A percentile compares a stretch with the other conserved stretches of the same genome.
These are phyloP conservation scores for Diplodia corticola DNA, from an alignment of 2,329 filamentous ascomycete genomes.

Conservation along the genomic window DNA sequence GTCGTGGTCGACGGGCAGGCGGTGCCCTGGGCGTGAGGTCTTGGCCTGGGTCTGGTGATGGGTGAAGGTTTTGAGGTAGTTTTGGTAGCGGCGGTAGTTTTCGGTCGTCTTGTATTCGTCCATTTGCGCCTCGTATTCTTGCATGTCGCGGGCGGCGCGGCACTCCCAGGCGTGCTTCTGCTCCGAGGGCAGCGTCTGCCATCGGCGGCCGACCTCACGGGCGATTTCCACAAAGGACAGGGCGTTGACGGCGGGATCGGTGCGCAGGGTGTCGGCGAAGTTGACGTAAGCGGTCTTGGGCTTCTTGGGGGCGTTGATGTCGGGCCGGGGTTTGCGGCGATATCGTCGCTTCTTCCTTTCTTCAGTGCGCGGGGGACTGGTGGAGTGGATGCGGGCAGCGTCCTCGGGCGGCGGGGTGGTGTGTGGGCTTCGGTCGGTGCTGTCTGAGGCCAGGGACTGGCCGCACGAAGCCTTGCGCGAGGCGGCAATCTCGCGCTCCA, in stretches of 20 bases:
- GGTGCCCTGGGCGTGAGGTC: neutral
- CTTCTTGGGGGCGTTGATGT: conserved; percentile 42
- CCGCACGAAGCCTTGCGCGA: conserved; percentile 36
- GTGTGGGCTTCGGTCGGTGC: conserved; percentile 1
- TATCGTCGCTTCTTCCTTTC: conserved; percentile 40
- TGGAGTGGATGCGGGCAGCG: conserved; percentile 25
- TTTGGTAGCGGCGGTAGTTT: conserved; percentile 39
- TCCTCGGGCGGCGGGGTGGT: neutral
- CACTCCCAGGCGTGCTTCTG: conserved; percentile 42
- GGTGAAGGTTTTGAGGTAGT: conserved; percentile 39
- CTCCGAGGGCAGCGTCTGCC: conserved; percentile 39
- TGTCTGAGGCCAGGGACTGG: conserved; percentile 32
- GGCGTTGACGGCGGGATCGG: conserved; percentile 36
- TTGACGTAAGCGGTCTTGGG: conserved; percentile 47
- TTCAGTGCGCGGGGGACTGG: conserved; percentile 29
- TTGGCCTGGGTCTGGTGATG: conserved; percentile 25
- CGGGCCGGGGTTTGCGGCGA: conserved; percentile 39
- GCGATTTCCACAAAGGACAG: conserved; percentile 44
- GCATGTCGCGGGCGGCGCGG: conserved; percentile 40
- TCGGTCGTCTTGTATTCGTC: conserved; percentile 44
- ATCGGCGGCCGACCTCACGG: conserved; percentile 40
- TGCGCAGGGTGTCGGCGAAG: conserved; percentile 43
- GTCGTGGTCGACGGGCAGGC: neutral
- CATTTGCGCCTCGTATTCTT: conserved; percentile 42
- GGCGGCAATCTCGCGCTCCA: conserved; percentile 44